These are phyloP conservation scores for Physcomitrium patens DNA, from an alignment of 225 moss, liverwort and hornwort genomes.

Conservation along the genomic window DNA sequence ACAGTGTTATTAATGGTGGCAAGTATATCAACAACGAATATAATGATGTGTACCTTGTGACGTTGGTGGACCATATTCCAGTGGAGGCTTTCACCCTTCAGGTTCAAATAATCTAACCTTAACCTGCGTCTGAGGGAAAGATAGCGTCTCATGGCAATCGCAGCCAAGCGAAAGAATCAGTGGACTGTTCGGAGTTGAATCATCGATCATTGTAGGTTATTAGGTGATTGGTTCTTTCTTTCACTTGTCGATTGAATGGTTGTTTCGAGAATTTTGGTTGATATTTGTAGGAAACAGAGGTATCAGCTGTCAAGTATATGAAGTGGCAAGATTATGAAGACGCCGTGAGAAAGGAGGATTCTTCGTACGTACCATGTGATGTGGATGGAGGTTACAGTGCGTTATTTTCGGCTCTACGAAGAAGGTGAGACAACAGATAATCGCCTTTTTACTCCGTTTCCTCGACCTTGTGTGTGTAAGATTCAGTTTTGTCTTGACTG, in stretches of 20 bases:
- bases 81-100: conserved; percentile 84
- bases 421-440: conserved; percentile 56
- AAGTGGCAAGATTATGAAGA: conserved; percentile 88
- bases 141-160: not conserved
- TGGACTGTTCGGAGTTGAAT: conserved; percentile 13
- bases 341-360: conserved; percentile 56
- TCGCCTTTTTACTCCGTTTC: conserved; percentile 19
- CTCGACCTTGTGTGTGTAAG: conserved; percentile 6
- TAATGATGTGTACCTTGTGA: conserved; percentile 95
- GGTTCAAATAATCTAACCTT: conserved; percentile 48
- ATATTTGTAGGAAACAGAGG: conserved; percentile 81
- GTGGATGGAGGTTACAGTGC: conserved; percentile 68
- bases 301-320: conserved; percentile 88
- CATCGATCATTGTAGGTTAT: conserved; percentile 10
- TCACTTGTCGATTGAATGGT: not conserved
- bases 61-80: conserved; percentile 88
- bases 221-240: not conserved
- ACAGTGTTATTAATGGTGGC: conserved; percentile 80
- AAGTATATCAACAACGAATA: conserved; percentile 89
- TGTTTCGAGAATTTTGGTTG: conserved; percentile 13
- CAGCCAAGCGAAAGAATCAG: not conserved
- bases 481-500: conserved; percentile 18
- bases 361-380: conserved; percentile 69
- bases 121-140: conserved; percentile 21
- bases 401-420: conserved; percentile 70